Base-by-base conservation (phyloP, 1,139 yeast genomes). In the Barnettozyma hawaiiensis region DNA sequence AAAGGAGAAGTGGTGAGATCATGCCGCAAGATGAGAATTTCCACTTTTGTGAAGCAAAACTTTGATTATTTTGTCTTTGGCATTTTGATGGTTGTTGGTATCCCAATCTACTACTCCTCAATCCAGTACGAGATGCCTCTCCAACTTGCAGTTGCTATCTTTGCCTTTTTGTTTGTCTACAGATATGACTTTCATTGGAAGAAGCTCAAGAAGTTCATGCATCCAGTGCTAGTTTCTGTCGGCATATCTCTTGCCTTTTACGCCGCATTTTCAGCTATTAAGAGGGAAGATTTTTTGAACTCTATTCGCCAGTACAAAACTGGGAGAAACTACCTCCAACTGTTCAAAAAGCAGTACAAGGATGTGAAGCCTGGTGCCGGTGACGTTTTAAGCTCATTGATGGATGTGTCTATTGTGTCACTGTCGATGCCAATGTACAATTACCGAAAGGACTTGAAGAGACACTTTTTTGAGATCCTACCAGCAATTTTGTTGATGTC, bases 401-500 rank as follows among this genome's bases (percentile, higher is more conserved):
- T 85, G 81, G 94, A 84, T 53, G 73, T 83, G 5, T 76, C 87
- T 3, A 85, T 85, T 62, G 89, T 84, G 2, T 76, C 90, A 1
- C 66, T 85, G 38, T 77, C 90, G 19, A 65, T 85, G 42, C 90
- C 95, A 2, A 82, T 85, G 87, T 85, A 73, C 60, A 77, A 84
- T 19, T 85, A 83, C 60, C 66, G 94, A 36, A 64, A 64, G 16
- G 95, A 85, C 54, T 72, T 85, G 48, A 61, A 67, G 26, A 70
- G 70, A 38, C 83, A 83, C 54, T 77, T 77, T 50, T 63, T 77
- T 62, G 69, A 75, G 2, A 66, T 85, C 46, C 64, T 76, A 50
- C 77, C 82, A 2, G 84, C 90, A 2, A 70, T 81, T 26, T 46
- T 81, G n/a, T 58, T 74, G 1, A 73, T 81, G 40, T 74, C 80